Conservation (phyloP, 2,329 filamentous ascomycete genomes). For the Colletotrichum tamarilloi region DNA sequence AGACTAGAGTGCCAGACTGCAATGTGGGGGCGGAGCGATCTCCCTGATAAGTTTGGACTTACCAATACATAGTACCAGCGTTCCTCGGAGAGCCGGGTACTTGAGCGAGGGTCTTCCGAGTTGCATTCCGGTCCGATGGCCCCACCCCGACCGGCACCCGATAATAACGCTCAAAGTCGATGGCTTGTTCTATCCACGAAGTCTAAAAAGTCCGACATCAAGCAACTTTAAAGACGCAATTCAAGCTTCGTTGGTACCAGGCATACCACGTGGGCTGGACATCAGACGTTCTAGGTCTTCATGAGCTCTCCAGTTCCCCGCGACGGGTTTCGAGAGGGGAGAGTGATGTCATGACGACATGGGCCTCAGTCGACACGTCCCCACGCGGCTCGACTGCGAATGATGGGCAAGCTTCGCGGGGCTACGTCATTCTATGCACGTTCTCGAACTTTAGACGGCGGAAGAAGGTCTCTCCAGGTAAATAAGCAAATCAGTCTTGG, state of each 20-base stretch:
- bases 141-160: neutral
- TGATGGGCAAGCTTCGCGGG: neutral
- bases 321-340: neutral
- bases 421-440: slow-evolving; percentile 18
- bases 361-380: neutral
- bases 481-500: neutral
- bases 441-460: slow-evolving; percentile 7
- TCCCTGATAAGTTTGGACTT: no score
- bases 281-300: neutral
- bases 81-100: no score
- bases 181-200: neutral
- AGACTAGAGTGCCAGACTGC: no score
- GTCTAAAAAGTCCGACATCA: neutral
- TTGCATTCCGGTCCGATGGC: neutral
- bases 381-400: neutral
- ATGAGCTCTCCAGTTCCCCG: neutral
- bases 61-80: no score
- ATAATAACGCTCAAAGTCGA: neutral
- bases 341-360: slow-evolving; percentile 30
- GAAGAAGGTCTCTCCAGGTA: neutral
- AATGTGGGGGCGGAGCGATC: no score
- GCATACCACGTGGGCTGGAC: neutral
- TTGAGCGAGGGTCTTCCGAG: neutral
- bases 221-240: neutral
- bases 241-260: neutral